Base-by-base conservation (phyloP, 306 rosid genomes). In the Prunus mira region DNA sequence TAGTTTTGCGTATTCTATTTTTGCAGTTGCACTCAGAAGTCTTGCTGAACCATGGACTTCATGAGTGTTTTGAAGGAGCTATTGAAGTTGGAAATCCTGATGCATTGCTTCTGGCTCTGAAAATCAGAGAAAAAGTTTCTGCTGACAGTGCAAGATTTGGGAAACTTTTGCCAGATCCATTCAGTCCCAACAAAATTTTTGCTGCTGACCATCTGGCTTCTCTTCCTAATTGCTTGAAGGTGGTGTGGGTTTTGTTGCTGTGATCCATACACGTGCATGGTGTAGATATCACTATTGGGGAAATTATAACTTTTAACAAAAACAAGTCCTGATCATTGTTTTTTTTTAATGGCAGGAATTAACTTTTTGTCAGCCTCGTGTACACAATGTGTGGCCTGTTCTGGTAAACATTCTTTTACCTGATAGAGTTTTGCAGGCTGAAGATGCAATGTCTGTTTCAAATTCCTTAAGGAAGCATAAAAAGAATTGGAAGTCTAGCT, bases 301-400 rank as follows among this genome's bases (percentile, higher is more conserved):
- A 52, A 58, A 67, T 55, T 20, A 54, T 56, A 54, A 74, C 25
- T 32, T 41, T 73, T 58, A 43, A 32, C 67, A 65, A 25, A 51
- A 61, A 9, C 64, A 43, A 57, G 65, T 63, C 32, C 62, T 45
- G 24, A 62, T 38, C 61, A 15, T 65, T 81, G 74, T 50, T 49
- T 5, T 38, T 3, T 30, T 30, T 78, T 71, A 67, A 38, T 85
- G 61, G 76, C 97, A 95, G 99, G 99, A 95, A 80, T 89, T 97
- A 19, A 91, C 96, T 69, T 95, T 92, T 76, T 89, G 97, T 85
- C 97, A 91, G 84, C 99, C 97, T 78, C 89, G 96, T 69, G 86
- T 90, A 82, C 99, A 95, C 68, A 76, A 88, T 82, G 85, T 95
- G 74, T 95, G 99, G 99, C 92, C 97, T 66, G 87, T 82, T 83